Evolutionary conservation across 1,284 basidiomycete species (phyloP).

Genomic region (Ganoderma leucocontextum): DNA sequence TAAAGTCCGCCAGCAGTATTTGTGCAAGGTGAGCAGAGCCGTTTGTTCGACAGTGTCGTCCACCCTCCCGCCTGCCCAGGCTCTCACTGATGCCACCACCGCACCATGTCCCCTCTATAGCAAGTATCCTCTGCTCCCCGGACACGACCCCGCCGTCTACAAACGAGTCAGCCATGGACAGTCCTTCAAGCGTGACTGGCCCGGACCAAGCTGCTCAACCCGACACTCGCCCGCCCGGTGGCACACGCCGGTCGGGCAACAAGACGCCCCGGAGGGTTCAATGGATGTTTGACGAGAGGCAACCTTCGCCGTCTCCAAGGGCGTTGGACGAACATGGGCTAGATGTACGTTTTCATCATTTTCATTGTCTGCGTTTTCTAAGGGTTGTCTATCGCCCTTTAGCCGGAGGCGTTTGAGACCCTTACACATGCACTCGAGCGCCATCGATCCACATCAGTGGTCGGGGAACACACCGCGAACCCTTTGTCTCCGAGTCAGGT

Average conservation of each 20-base stretch:
- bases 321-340: constrained; percentile 56
- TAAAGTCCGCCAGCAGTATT: constrained; percentile 15
- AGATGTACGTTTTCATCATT: constrained; percentile 49
- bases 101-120: constrained; percentile 35
- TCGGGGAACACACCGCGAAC: constrained; percentile 10
- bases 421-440: constrained; percentile 54
- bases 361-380: background rate
- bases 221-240: constrained; percentile 35
- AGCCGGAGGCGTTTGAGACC: constrained; percentile 61
- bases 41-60: constrained; percentile 1
- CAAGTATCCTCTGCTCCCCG: constrained; percentile 33
- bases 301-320: constrained; percentile 24
- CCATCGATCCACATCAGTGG: constrained; percentile 41
- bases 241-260: constrained; percentile 43
- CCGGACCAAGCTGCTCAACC: constrained; percentile 14
- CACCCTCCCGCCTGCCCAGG: constrained; percentile 9
- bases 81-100: constrained; percentile 27
- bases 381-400: constrained; percentile 15
- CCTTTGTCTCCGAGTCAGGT: constrained; percentile 18
- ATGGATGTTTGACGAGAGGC: constrained; percentile 47
- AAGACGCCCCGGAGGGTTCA: constrained; percentile 59
- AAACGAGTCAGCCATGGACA: constrained; percentile 33
- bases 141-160: constrained; percentile 24
- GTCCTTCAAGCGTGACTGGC: constrained; percentile 19
- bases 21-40: constrained; percentile 22